Evolutionary conservation across 148 eudicot genomes (phyloP).

Genomic region (Polygonum maritimum): DNA sequence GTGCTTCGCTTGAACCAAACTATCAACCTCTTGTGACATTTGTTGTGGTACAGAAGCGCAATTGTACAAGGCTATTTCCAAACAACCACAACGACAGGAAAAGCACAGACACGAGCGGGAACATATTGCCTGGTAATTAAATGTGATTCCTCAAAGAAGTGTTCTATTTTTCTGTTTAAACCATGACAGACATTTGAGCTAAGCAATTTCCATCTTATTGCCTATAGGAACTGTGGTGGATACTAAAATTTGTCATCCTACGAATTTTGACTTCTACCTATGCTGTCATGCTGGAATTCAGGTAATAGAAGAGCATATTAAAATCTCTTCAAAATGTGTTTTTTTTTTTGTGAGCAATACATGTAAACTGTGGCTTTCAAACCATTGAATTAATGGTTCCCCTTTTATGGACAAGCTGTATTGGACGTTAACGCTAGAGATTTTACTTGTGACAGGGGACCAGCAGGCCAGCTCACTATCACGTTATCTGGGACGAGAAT

Average conservation of each 20-base stretch:
- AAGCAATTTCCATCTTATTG: neutral
- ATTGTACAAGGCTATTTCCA: conserved; percentile 76
- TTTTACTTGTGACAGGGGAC: conserved; percentile 38
- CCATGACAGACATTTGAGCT: conserved; percentile 36
- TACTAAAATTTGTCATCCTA: conserved; percentile 71
- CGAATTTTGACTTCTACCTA: conserved; percentile 65
- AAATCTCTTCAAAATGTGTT: neutral
- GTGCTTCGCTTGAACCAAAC: conserved; percentile 69
- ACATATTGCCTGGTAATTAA: conserved; percentile 64
- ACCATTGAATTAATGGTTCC: neutral
- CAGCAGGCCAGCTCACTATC: conserved; percentile 75
- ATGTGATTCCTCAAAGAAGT: neutral
- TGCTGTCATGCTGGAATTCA: conserved; percentile 85
- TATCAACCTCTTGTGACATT: conserved; percentile 83
- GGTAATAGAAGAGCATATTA: conserved; percentile 19
- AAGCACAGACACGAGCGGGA: conserved; percentile 73
- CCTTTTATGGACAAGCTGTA: neutral
- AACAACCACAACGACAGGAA: conserved; percentile 61
- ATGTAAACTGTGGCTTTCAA: neutral
- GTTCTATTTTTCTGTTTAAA: conserved; percentile 29
- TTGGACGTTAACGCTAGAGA: neutral
- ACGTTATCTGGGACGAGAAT: conserved; percentile 81
- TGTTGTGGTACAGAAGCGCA: conserved; percentile 88
- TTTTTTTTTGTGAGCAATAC: too few relatives aligned
- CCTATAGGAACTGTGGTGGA: conserved; percentile 66